Base-by-base conservation (phyloP, 306 rosid genomes). In the Betula pendula region DNA sequence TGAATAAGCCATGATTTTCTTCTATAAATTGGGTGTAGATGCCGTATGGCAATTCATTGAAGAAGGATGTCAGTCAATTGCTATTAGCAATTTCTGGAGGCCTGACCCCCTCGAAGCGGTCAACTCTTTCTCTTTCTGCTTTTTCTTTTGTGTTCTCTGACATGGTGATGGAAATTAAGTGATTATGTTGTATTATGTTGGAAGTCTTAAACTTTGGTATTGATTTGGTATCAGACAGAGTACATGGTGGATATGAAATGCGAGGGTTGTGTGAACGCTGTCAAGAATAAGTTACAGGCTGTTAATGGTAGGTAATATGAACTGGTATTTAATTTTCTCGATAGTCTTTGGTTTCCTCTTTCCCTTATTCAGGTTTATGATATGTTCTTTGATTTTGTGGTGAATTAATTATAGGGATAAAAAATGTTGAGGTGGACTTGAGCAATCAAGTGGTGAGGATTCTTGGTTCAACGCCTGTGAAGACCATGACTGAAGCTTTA, bases 161-260 rank as follows among this genome's bases (percentile, higher is more conserved):
- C 20, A 4, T 51, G n/a, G 43, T 45, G 27, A 10, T 80, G 38
- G 9, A 73, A 60, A 22, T 80, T 11, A 60, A 43, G 49, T 53
- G 44, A 8, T 56, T 75, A 19, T 77, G 40, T 14, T 72, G 40
- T 40, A 47, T 65, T 19, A 35, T 49, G 2, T 82, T 56, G 65
- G 70, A 75, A 11, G 19, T 22, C 42, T 50, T 33, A 25, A 62
- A 35, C 4, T 81, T 69, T 47, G 43, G 24, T 62, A 73, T 77
- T 76, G 73, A 63, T 86, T 71, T 79, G 80, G 72, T 87, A 27
- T 43, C 79, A 95, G 97, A 89, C 97, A 15, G 97, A 92, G 80
- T 95, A 82, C 81, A 92, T 92, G 97, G 97, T 95, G 81, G 97
- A 95, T 88, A 92, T 95, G 99, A 90, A 70, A 63, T 95, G 97